phyloP scores from a whole-genome alignment of 139 green algal species.

The Chlorella sp. region DNA sequence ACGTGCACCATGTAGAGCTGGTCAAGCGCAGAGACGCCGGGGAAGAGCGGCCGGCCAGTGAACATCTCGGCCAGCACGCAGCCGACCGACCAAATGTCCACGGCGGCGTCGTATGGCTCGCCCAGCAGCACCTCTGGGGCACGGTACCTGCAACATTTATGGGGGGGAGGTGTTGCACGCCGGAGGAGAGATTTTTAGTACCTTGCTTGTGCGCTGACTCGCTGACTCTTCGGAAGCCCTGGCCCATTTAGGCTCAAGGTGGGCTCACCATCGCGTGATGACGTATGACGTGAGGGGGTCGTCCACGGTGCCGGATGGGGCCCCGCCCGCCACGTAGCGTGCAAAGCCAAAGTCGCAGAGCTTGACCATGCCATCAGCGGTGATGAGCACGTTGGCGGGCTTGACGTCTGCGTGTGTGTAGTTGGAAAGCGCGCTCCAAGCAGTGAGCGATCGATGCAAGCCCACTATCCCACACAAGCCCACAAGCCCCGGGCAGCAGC shows the following conservation, averaged over 20 bases:
- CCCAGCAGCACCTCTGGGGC: constrained; percentile 3
- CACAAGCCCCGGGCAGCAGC: no score
- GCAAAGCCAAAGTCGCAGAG: constrained; percentile 85
- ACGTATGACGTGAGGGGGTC: constrained; percentile 4
- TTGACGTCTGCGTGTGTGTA: constrained; percentile 74
- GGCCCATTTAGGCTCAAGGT: neutral
- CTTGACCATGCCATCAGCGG: constrained; percentile 42
- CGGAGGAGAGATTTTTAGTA: no score
- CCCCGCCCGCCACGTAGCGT: constrained; percentile 5
- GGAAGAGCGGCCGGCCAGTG: constrained; percentile 83
- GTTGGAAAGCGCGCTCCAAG: no score
- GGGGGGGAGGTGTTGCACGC: no score
- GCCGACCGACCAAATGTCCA: constrained; percentile 95
- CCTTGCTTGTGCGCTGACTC: no score
- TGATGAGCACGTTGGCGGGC: constrained; percentile 71
- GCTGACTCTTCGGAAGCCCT: no score
- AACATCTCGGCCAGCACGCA: constrained; percentile 97
- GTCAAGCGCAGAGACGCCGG: constrained; percentile 50
- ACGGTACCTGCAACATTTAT: constrained; percentile 3
- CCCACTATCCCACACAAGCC: no score
- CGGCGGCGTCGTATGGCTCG: constrained; percentile 76
- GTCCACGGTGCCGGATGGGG: neutral
- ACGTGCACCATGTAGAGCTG: constrained; percentile 38
- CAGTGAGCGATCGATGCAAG: no score
- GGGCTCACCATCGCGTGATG: constrained; percentile 4